phyloP scores from a whole-genome alignment of 257 asterid genomes.

The Nicotiana knightiana region DNA sequence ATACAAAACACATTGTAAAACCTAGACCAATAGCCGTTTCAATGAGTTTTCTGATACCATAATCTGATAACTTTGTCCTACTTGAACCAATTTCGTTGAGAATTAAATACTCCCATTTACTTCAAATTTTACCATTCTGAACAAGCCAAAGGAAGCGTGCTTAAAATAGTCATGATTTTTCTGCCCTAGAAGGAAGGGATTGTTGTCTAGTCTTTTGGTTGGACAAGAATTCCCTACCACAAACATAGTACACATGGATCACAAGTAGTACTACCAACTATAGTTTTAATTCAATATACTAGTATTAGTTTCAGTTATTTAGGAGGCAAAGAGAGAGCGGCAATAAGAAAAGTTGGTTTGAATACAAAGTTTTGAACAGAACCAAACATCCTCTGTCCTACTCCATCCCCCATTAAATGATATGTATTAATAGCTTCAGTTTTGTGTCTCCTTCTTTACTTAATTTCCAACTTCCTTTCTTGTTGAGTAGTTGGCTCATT shows the following conservation, averaged over 20 bases:
- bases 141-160: neutral
- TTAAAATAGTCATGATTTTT: neutral
- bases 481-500: conserved; percentile 26
- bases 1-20: too few relatives aligned
- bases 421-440: conserved; percentile 6
- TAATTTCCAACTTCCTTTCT: conserved; percentile 27
- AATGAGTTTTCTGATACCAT: neutral
- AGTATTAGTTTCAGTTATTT: neutral
- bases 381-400: conserved; percentile 22
- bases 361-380: conserved; percentile 2
- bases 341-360: neutral
- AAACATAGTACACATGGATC: neutral
- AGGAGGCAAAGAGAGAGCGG: neutral
- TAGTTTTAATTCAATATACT: neutral
- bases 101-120: neutral
- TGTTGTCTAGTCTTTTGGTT: conserved; percentile 5
- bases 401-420: conserved; percentile 10
- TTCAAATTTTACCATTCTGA: conserved; percentile 1
- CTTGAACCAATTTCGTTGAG: neutral
- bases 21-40: neutral
- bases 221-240: conserved; percentile 12
- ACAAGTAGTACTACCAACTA: neutral
- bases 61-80: neutral
- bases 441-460: conserved; percentile 8
- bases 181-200: neutral